These are phyloP conservation scores for Ceratocystis harringtonii DNA, from an alignment of 2,329 filamentous ascomycete species.

Conservation along the genomic window DNA sequence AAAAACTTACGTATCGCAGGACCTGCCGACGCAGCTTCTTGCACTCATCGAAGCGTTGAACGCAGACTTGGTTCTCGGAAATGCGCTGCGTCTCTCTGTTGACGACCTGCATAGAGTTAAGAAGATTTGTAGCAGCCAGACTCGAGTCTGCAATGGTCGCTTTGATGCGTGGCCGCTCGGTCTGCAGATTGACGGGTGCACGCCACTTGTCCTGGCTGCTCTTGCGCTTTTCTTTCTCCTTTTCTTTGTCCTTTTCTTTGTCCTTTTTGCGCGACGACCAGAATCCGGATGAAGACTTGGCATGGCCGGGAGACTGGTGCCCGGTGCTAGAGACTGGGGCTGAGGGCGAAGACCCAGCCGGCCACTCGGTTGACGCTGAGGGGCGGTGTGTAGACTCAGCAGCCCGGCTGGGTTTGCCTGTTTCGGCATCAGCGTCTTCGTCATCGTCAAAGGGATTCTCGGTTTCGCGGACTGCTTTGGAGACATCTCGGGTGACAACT, in stretches of 20 bases:
- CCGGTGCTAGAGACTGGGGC: slow-evolving; percentile 9
- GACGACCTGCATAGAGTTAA: slow-evolving; percentile 75
- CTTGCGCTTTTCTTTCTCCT: slow-evolving; percentile 30
- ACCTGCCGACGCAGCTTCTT: slow-evolving; percentile 74
- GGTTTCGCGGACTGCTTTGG: slow-evolving; percentile 70
- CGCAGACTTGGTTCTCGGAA: slow-evolving; percentile 63
- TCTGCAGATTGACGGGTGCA: slow-evolving; percentile 66
- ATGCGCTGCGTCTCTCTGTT: slow-evolving; percentile 81
- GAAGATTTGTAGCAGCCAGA: slow-evolving; percentile 78
- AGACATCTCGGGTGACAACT: slow-evolving; percentile 59
- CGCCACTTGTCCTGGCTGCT: slow-evolving; percentile 39
- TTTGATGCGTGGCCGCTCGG: slow-evolving; percentile 76
- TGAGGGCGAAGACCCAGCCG: slow-evolving; percentile 17
- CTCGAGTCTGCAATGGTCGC: slow-evolving; percentile 78
- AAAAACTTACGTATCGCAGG: slow-evolving; percentile 54
- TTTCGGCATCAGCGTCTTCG: slow-evolving; percentile 36
- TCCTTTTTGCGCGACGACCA: slow-evolving; percentile 32
- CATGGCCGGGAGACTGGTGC: slow-evolving; percentile 19
- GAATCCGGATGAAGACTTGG: slow-evolving; percentile 29
- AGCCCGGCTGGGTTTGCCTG: slow-evolving; percentile 17
- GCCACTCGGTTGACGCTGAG: slow-evolving; percentile 4
- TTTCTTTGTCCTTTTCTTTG: slow-evolving; percentile 37
- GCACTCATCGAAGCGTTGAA: slow-evolving; percentile 69
- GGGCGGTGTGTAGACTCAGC: background rate
- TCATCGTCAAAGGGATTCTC: slow-evolving; percentile 57